Conservation (phyloP, 2,329 filamentous ascomycete genomes). For the Chalaropsis thielavioides region DNA sequence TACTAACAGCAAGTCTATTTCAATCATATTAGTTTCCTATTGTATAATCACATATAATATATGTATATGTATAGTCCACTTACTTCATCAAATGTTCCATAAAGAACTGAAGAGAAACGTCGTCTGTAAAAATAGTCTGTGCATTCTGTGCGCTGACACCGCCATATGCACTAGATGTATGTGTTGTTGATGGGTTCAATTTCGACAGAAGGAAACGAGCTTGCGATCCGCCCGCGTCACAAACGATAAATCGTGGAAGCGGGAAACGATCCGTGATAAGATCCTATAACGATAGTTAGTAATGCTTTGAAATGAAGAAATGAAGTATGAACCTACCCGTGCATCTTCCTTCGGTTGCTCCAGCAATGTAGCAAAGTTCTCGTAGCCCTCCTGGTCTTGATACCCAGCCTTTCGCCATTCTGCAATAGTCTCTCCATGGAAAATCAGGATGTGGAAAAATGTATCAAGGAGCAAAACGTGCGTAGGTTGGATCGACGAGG, state of each 20-base stretch:
- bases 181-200: slow-evolving; percentile 92
- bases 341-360: slow-evolving; percentile 95
- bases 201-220: slow-evolving; percentile 94
- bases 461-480: slow-evolving; percentile 92
- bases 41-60: neutral
- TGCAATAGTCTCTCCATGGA: slow-evolving; percentile 94
- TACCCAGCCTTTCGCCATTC: slow-evolving; percentile 98
- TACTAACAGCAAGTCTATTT: slow-evolving; percentile 44
- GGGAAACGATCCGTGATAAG: slow-evolving; percentile 95
- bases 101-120: slow-evolving; percentile 94
- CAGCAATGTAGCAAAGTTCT: slow-evolving; percentile 79
- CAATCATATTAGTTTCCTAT: slow-evolving; percentile 34
- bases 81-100: slow-evolving; percentile 99
- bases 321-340: slow-evolving; percentile 44
- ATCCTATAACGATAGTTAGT: slow-evolving; percentile 43
- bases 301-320: slow-evolving; percentile 20
- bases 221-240: slow-evolving; percentile 94
- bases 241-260: slow-evolving; percentile 95
- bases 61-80: slow-evolving; percentile 30
- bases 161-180: slow-evolving; percentile 84
- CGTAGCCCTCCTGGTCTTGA: slow-evolving; percentile 94
- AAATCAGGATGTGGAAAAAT: slow-evolving; percentile 99
- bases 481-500: slow-evolving; percentile 85
- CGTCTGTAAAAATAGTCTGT: slow-evolving; percentile 97
- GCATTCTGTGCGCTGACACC: slow-evolving; percentile 72